phyloP scores from a whole-genome alignment of 1,284 basidiomycete genomes.

The Hypsizygus ulmarius region DNA sequence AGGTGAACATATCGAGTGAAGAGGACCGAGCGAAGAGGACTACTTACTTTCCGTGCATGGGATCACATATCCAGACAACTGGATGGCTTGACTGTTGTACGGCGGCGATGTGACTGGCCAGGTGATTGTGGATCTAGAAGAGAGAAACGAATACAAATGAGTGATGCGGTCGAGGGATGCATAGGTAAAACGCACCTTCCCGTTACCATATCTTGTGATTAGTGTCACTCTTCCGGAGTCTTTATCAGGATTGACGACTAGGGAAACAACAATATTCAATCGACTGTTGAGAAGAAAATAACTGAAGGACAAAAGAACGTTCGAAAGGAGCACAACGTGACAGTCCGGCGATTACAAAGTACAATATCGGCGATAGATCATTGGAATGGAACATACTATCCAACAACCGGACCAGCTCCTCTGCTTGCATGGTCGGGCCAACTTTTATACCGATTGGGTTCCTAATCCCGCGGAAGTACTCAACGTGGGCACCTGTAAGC shows the following conservation, averaged over 20 bases:
- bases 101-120: constrained; percentile 81
- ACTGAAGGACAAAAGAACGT: not conserved
- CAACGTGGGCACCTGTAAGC: constrained; percentile 90
- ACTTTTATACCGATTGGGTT: constrained; percentile 98
- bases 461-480: constrained; percentile 92
- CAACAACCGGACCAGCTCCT: constrained; percentile 80
- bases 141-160: constrained; percentile 2
- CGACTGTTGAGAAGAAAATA: not conserved
- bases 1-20: not conserved
- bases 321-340: too few relatives aligned
- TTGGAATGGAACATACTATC: constrained; percentile 61
- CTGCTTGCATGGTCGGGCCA: constrained; percentile 81
- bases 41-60: constrained; percentile 93
- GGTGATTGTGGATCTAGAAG: constrained; percentile 67
- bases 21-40: not conserved
- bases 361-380: too few relatives aligned
- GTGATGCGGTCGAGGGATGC: not conserved
- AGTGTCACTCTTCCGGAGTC: constrained; percentile 85
- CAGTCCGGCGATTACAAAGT: too few relatives aligned
- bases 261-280: constrained; percentile 6
- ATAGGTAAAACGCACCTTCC: constrained; percentile 72
- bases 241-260: constrained; percentile 85
- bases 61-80: constrained; percentile 94
- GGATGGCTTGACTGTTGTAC: constrained; percentile 82
- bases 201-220: constrained; percentile 91